phyloP scores from a whole-genome alignment of 2,329 filamentous ascomycete genomes.

The Paramyrothecium sp. region DNA sequence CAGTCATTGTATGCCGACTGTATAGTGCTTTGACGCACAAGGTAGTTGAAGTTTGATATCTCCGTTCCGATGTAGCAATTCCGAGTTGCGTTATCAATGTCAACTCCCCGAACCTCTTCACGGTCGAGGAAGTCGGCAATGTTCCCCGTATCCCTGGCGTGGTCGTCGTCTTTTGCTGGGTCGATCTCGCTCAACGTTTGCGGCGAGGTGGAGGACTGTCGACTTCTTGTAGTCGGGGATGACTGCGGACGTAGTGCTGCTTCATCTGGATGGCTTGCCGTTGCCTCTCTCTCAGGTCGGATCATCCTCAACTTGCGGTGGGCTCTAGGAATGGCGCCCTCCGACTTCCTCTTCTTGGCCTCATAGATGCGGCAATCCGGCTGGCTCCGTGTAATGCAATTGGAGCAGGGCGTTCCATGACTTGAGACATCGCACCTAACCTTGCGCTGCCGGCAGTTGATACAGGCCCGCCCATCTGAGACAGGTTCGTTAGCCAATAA shows the following conservation, averaged over 20 bases:
- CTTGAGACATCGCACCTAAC: constrained; percentile 48
- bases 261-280: neutral
- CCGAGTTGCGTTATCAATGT: constrained; percentile 45
- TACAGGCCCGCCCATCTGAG: constrained; percentile 38
- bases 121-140: constrained; percentile 50
- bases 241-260: neutral
- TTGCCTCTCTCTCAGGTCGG: neutral
- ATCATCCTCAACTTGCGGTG: neutral
- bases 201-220: neutral
- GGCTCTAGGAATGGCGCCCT: neutral
- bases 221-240: too few species aligned
- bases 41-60: constrained; percentile 54
- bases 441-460: constrained; percentile 48
- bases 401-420: constrained; percentile 46
- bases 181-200: neutral
- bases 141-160: constrained; percentile 42
- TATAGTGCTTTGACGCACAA: constrained; percentile 46
- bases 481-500: neutral
- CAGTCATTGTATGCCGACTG: constrained; percentile 19
- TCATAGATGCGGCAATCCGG: constrained; percentile 45
- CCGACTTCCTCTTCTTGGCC: constrained; percentile 41
- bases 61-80: constrained; percentile 55
- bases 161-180: constrained; percentile 16
- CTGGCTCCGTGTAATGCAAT: constrained; percentile 40
- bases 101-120: constrained; percentile 39